Base-by-base conservation (phyloP, 768 basidiomycete species). In the Cyclocybe cylindracea region DNA sequence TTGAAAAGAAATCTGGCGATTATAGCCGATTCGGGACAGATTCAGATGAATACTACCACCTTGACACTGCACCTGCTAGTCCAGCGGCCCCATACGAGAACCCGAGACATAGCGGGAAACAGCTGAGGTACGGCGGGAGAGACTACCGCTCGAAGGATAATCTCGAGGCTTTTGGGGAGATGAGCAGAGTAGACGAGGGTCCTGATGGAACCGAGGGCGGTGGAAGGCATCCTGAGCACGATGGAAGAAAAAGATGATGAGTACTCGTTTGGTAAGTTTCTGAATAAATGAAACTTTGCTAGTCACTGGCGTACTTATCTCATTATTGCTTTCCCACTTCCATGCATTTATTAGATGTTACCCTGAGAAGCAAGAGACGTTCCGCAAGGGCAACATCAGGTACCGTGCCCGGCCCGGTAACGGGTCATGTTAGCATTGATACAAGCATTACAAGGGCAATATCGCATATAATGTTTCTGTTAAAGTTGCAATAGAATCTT, bases 11-110 rank as follows among this genome's bases (percentile, higher is more conserved):
- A 40, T 51, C 45, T 1, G 57, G 50, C 8, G 56, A 57, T 18
- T 39, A 44, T 35, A 41, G 38, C 14, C 34, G 34, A 4, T 31
- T 55, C 7, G 54, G 58, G 0, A 55, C 58, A n/a, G 54, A 59
- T 9, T 47, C 51, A 7, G 39, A 36, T 13, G 59, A 51, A 31
- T 60, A 60, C 10, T 33, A 49, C 37, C 37, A 42, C 19, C 39
- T 60, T 10, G 59, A 60, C 38, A 56, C 53, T 7, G 48, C 56
- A 11, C 59, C 59, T 1, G 14, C 39, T 10, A 57, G 59, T 14
- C 24, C n/a, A 2, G 54, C 59, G 3, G 18, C 45, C 7, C 59
- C 59, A 1, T 60, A 60, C 16, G 55, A 60, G 24, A 7, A 49
- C 29, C 55, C 55, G 1, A 40, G 34, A 41, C 24, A 33, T 2